phyloP scores from a whole-genome alignment of 1,284 basidiomycete genomes.

The Moesziomyces sp. region DNA sequence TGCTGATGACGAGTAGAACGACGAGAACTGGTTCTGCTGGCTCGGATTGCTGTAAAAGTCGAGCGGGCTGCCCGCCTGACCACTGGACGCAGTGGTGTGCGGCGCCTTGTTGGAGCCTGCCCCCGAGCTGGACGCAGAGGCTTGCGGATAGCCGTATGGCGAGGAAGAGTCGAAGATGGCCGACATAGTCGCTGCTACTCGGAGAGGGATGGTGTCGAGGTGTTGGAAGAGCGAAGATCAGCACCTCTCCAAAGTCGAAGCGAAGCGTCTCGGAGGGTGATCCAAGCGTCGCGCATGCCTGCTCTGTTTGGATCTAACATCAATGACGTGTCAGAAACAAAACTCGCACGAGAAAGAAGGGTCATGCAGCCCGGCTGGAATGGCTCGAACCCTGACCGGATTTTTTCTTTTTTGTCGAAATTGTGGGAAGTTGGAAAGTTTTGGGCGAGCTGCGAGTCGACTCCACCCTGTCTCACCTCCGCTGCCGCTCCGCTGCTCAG shows the following conservation, averaged over 20 bases:
- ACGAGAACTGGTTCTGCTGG: slow-evolving; percentile 27
- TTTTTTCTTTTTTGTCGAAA: no score
- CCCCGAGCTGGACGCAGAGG: slow-evolving; percentile 2
- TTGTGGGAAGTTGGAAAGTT: no score
- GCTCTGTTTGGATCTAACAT: background rate
- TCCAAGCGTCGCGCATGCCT: slow-evolving; percentile 17
- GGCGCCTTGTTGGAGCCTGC: slow-evolving; percentile 30
- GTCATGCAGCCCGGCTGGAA: no score
- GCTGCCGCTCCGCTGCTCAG: no score
- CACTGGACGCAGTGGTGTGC: slow-evolving; percentile 22
- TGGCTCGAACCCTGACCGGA: no score
- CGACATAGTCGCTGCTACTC: slow-evolving; percentile 28
- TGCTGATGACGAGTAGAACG: slow-evolving; percentile 36
- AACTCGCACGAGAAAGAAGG: no score
- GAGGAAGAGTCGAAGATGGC: slow-evolving; percentile 54
- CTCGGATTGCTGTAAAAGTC: slow-evolving; percentile 44
- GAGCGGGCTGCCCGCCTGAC: slow-evolving; percentile 31
- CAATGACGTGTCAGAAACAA: background rate
- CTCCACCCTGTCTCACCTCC: no score
- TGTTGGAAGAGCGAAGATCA: no score
- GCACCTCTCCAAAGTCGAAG: no score
- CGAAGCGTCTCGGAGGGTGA: slow-evolving; percentile 8
- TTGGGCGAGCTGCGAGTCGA: no score
- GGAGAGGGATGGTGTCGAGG: no score
- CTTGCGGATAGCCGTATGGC: slow-evolving; percentile 45